Conservation (phyloP, 192 early-diverging fungal species). For the Entomortierella chlamydospora region DNA sequence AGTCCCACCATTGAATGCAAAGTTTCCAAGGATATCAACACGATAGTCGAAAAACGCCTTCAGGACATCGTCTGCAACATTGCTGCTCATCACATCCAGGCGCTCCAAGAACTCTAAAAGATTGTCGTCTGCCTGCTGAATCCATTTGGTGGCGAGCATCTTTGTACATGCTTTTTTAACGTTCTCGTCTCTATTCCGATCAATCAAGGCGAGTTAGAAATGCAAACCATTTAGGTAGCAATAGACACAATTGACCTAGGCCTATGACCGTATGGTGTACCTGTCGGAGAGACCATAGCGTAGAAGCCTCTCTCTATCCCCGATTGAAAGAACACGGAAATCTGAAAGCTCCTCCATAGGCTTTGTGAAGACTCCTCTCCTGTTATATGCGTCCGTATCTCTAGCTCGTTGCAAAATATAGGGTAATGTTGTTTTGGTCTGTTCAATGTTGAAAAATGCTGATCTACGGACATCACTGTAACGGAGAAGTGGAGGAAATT, state of each 20-base stretch:
- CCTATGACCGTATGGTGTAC: slow-evolving; percentile 21
- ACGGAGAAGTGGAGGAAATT: slow-evolving; percentile 9
- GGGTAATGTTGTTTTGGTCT: slow-evolving; percentile 70
- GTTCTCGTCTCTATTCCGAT: slow-evolving; percentile 64
- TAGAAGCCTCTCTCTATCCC: slow-evolving; percentile 78
- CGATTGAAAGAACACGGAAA: slow-evolving; percentile 74
- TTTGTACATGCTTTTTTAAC: slow-evolving; percentile 81
- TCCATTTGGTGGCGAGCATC: slow-evolving; percentile 78
- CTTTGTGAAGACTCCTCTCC: slow-evolving; percentile 77
- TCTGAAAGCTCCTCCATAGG: slow-evolving; percentile 76
- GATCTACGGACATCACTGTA: slow-evolving; percentile 84
- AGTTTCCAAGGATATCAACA: slow-evolving; percentile 72
- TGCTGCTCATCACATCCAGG: slow-evolving; percentile 78
- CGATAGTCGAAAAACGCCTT: slow-evolving; percentile 72
- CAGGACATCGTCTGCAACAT: slow-evolving; percentile 70
- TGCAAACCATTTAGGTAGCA: no score
- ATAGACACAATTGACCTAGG: not conserved
- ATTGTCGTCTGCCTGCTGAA: slow-evolving; percentile 78
- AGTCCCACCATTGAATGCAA: slow-evolving; percentile 68
- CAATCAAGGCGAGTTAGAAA: not conserved
- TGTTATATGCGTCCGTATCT: slow-evolving; percentile 81
- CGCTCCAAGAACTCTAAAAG: slow-evolving; percentile 78
- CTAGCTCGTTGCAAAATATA: slow-evolving; percentile 80
- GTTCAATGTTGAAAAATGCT: slow-evolving; percentile 80
- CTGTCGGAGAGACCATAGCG: slow-evolving; percentile 85